These are phyloP conservation scores for Tuber magnatum DNA, from an alignment of 495 filamentous ascomycete species.

Conservation along the genomic window DNA sequence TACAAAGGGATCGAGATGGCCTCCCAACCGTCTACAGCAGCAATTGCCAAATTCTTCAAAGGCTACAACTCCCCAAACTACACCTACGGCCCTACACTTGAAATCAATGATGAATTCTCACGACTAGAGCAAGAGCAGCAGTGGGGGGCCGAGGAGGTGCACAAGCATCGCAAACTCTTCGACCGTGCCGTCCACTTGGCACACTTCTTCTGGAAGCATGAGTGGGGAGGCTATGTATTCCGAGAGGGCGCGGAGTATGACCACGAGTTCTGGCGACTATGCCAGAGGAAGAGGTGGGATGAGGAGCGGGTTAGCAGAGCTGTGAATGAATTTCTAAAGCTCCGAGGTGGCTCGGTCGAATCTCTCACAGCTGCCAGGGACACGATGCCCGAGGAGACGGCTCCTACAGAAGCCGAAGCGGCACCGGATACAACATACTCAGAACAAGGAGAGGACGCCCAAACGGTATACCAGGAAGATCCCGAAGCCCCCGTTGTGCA, in stretches of 20 bases:
- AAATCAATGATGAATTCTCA: neutral
- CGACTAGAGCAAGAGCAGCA: neutral
- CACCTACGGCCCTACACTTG: neutral
- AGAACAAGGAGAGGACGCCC: neutral
- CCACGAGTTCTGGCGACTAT: neutral
- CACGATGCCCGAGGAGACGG: neutral
- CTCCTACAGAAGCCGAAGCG: neutral
- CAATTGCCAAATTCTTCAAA: neutral
- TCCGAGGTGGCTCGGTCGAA: neutral
- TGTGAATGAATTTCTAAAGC: neutral
- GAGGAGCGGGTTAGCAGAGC: neutral
- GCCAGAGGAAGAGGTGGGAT: neutral
- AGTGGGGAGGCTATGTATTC: neutral
- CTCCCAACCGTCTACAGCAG: neutral
- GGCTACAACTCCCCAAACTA: neutral
- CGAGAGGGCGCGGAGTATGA: neutral
- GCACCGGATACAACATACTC: neutral
- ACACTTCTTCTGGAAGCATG: neutral
- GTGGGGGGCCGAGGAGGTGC: neutral
- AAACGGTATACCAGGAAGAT: neutral
- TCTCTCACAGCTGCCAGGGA: neutral
- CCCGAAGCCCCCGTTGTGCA: neutral
- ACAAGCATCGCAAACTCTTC: neutral
- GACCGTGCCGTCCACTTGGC: neutral
- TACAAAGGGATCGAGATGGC: neutral